Base-by-base conservation (phyloP, 805 yeast species). In the Metschnikowia bowlesiae region DNA sequence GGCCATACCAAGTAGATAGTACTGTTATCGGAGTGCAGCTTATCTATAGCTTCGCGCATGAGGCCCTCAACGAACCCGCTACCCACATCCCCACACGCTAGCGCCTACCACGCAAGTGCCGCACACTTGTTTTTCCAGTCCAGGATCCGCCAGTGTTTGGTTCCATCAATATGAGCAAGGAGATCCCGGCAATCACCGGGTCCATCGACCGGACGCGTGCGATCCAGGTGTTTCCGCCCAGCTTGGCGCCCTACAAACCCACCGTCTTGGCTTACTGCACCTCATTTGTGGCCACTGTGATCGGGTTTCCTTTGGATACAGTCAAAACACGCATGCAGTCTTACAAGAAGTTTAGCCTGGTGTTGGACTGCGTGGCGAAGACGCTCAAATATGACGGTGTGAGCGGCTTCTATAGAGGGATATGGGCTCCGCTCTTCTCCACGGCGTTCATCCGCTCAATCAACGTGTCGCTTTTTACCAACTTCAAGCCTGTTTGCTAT, bases 221-320 rank as follows among this genome's bases (percentile, higher is more conserved):
- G 2, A 53, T 79, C 16, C 70, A 76, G 50, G 54, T 73, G 4
- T 71, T 84, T 49, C 88, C 88, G 1, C 64, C 57, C 2, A 33
- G 55, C 0, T 56, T 83, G 1, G 66, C 71, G 41, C 84, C 86
- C 1, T 83, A 78, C 67, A 71, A 81, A 50, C 74, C 83, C 1
- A 76, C 85, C 8, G 65, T 83, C 2, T 61, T 86, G 46, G 87
- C 94, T 0, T 85, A 83, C 56, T 66, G 81, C 0, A 71, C 91
- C 2, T 83, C 90, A 0, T 65, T 85, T 39, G 65, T 78, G 10
- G 76, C 90, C 16, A 84, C 90, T 1, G 71, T 81, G 3, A 76
- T 83, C n/a, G 95, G 94, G 16, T 89, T 83, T 60, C 96, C 96
- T 0, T 66, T 89, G 45, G 96, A 89, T 63, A 85, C 94, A n/a